Evolutionary conservation across 805 yeast species (phyloP).

Genomic region (Starmerella khaoyaiensis): DNA sequence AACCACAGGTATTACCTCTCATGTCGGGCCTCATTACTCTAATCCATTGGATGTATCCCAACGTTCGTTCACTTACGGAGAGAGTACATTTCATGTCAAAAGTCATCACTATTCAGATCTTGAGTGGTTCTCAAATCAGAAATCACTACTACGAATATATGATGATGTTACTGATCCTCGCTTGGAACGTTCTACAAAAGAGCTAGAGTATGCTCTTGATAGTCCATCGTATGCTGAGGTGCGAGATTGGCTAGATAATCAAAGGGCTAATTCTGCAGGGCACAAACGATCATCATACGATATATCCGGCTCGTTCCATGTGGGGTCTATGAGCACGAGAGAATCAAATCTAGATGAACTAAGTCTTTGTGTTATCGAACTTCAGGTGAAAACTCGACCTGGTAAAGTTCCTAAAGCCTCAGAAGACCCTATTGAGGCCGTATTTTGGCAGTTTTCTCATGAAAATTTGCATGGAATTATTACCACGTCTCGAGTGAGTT

Average conservation of each 20-base stretch:
- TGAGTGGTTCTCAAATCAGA: constrained; percentile 19
- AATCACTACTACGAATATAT: neutral
- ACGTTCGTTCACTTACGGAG: constrained; percentile 52
- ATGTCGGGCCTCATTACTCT: constrained; percentile 52
- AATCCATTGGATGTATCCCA: constrained; percentile 39
- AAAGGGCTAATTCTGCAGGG: neutral
- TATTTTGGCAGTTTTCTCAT: constrained; percentile 41
- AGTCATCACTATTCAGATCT: constrained; percentile 31
- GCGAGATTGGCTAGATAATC: constrained; percentile 8
- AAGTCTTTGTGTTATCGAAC: constrained; percentile 51
- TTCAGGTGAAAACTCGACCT: constrained; percentile 45
- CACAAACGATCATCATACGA: neutral
- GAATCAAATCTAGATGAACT: constrained; percentile 28
- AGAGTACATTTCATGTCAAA: constrained; percentile 41
- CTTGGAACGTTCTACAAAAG: neutral
- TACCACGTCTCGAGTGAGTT: constrained; percentile 6
- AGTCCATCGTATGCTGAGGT: constrained; percentile 15
- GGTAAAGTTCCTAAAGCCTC: constrained; percentile 52
- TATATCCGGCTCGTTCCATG: constrained; percentile 2
- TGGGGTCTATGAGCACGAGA: constrained; percentile 10
- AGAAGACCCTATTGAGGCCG: constrained; percentile 42
- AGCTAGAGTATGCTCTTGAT: constrained; percentile 7
- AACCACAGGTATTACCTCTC: constrained; percentile 37
- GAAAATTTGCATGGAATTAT: constrained; percentile 6
- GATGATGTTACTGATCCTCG: neutral